Evolutionary conservation across 2,329 filamentous ascomycete species (phyloP).

Genomic region (Metarhizium rileyi): DNA sequence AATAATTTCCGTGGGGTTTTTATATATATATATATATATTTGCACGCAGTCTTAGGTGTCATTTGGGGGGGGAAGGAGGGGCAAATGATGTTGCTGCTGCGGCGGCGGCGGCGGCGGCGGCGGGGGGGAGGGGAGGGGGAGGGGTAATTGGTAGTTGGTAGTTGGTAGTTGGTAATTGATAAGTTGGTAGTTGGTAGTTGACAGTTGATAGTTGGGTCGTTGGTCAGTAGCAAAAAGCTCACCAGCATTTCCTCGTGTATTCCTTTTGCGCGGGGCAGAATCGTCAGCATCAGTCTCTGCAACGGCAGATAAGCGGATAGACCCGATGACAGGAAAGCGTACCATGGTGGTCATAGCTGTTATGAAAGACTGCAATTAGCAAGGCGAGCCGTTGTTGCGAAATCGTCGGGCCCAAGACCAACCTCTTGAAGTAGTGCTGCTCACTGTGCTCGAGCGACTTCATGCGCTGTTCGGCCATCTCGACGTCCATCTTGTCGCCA

Average conservation of each 20-base stretch:
- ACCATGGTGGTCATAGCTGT: slow-evolving; percentile 97
- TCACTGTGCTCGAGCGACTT: slow-evolving; percentile 82
- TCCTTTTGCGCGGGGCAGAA: slow-evolving; percentile 39
- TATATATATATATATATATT: too few relatives aligned
- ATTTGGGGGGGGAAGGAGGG: too few relatives aligned
- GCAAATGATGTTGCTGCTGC: too few relatives aligned
- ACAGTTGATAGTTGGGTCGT: too few relatives aligned
- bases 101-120: slow-evolving; percentile 11
- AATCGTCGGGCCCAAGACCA: slow-evolving; percentile 12
- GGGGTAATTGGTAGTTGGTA: too few relatives aligned
- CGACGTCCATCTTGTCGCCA: slow-evolving; percentile 47
- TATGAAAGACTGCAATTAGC: background rate
- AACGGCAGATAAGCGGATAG: background rate
- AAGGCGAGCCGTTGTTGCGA: background rate
- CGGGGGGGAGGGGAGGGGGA: too few relatives aligned
- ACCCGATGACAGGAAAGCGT: slow-evolving; percentile 19
- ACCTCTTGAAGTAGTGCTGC: slow-evolving; percentile 99
- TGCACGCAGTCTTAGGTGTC: too few relatives aligned
- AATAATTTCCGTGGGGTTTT: too few relatives aligned
- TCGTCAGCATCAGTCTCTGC: background rate
- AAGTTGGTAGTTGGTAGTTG: too few relatives aligned
- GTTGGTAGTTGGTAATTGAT: too few relatives aligned
- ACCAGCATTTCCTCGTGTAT: slow-evolving; percentile 99
- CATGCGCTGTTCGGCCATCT: slow-evolving; percentile 52
- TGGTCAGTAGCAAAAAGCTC: slow-evolving; percentile 35